Evolutionary conservation across 2,329 filamentous ascomycete genomes (phyloP).

Genomic region (Cladophialophora carrionii): DNA sequence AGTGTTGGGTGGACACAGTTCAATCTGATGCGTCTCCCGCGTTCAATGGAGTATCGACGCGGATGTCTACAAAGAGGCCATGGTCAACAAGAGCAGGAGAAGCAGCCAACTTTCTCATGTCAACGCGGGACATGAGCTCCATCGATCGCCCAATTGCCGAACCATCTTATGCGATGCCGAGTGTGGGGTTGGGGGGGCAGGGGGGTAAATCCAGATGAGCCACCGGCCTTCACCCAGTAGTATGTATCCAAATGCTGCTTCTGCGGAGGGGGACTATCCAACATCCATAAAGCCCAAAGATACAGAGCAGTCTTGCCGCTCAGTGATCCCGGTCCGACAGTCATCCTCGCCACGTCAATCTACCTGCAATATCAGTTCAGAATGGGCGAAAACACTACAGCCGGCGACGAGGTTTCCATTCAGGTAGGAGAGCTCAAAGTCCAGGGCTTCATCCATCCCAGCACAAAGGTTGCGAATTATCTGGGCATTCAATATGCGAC

Average conservation of each 20-base stretch:
- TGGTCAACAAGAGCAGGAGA: no score
- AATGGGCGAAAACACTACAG: constrained; percentile 4
- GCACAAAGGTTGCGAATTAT: constrained; percentile 41
- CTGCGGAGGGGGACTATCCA: no score
- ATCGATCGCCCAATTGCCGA: not conserved
- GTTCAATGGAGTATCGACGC: no score
- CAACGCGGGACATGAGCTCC: not conserved
- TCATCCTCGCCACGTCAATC: not conserved
- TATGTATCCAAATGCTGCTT: no score
- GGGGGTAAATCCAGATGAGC: not conserved
- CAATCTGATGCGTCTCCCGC: no score
- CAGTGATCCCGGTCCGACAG: not conserved
- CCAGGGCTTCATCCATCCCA: constrained; percentile 21
- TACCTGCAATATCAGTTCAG: not conserved
- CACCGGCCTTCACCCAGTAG: no score
- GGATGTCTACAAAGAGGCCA: no score
- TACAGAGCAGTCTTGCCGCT: not conserved
- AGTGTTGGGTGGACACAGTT: no score
- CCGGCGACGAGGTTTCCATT: not conserved
- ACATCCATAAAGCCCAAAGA: not conserved
- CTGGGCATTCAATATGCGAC: constrained; percentile 47
- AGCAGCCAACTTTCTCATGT: not conserved
- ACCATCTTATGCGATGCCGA: not conserved
- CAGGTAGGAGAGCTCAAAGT: constrained; percentile 15
- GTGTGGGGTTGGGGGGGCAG: not conserved